Evolutionary conservation across 2,329 filamentous ascomycete species (phyloP).

Genomic region (Cephalotrichum gorgonifer): DNA sequence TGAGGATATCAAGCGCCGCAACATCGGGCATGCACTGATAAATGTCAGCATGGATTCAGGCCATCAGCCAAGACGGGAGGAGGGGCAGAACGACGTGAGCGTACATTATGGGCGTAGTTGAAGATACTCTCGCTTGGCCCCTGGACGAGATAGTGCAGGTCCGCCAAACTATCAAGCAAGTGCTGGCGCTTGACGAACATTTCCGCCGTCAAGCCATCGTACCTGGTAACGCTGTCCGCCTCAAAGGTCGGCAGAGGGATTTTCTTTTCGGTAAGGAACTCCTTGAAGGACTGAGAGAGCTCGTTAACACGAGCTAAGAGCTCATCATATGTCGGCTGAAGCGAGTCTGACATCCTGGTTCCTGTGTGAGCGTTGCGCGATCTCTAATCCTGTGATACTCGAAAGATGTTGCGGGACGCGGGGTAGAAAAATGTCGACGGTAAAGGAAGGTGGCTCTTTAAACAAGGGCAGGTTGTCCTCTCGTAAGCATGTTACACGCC

Average conservation of each 20-base stretch:
- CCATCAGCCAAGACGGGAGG: neutral
- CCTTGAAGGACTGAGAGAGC: slow-evolving; percentile 28
- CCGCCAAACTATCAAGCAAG: slow-evolving; percentile 32
- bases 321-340: slow-evolving; percentile 24
- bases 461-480: no score
- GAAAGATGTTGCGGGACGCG: no score
- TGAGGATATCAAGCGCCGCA: slow-evolving; percentile 33
- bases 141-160: slow-evolving; percentile 34
- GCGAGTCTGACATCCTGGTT: neutral
- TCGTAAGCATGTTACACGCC: no score
- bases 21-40: slow-evolving; percentile 30
- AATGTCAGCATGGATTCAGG: neutral
- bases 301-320: slow-evolving; percentile 34
- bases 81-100: slow-evolving; percentile 2
- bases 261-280: slow-evolving; percentile 28
- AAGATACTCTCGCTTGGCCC: slow-evolving; percentile 40
- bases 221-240: slow-evolving; percentile 30
- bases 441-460: no score
- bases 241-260: slow-evolving; percentile 29
- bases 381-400: no score
- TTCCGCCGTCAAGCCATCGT: slow-evolving; percentile 28
- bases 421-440: no score
- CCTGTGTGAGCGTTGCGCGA: neutral
- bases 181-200: slow-evolving; percentile 31
- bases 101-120: slow-evolving; percentile 29